These are phyloP conservation scores for Ensete ventricosum DNA, from an alignment of 176 grass and related monocot genomes.

Conservation along the genomic window DNA sequence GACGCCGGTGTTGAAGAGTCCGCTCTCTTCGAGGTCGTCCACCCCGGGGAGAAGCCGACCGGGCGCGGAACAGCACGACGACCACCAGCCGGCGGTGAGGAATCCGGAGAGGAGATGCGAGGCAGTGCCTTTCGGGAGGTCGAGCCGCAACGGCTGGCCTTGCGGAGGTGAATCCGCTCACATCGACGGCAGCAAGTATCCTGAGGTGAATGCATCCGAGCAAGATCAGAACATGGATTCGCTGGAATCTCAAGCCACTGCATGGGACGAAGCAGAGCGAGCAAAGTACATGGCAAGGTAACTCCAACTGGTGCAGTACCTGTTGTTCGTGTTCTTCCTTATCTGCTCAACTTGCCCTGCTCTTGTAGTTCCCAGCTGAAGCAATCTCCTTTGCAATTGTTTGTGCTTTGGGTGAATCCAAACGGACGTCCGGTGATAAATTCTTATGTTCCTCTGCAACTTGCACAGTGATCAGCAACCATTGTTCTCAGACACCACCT, in stretches of 20 bases:
- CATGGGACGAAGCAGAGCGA: constrained; percentile 77
- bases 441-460: not conserved
- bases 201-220: constrained; percentile 8
- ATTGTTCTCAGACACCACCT: not conserved
- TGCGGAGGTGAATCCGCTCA: not conserved
- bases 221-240: constrained; percentile 15
- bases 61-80: constrained; percentile 1
- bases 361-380: not conserved
- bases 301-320: not conserved
- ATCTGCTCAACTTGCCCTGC: not conserved
- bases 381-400: not conserved
- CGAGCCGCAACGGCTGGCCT: not conserved
- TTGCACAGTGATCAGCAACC: too few relatives aligned
- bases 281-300: constrained; percentile 85
- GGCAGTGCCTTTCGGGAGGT: not conserved
- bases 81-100: constrained; percentile 18
- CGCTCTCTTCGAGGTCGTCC: constrained; percentile 61
- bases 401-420: not conserved
- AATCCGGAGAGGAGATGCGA: constrained; percentile 17
- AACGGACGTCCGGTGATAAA: not conserved
- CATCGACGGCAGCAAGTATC: constrained; percentile 2
- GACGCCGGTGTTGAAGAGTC: constrained; percentile 63
- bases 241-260: constrained; percentile 53
- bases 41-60: constrained; percentile 32
- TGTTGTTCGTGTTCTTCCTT: not conserved